Evolutionary conservation across 2,329 filamentous ascomycete genomes (phyloP), one percentile per base, ranked within the genome.

Genomic region (Aspergillus spinulosporus): DNA sequence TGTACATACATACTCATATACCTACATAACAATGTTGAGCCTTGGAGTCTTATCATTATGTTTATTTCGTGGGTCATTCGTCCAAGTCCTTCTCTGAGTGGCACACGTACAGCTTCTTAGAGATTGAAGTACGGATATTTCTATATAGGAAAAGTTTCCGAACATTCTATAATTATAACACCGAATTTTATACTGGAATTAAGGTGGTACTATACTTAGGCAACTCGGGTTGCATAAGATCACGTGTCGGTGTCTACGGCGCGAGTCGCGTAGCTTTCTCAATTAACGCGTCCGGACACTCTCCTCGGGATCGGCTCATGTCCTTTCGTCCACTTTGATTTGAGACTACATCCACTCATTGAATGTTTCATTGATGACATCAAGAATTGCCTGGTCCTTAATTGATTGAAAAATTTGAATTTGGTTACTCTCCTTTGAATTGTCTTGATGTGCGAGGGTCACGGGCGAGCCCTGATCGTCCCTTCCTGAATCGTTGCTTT

Each of bases 1-100:
- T 65, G 63, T 65, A 64, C 56, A 48, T 48, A 52, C 44, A 48
- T 51, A 56, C 48, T 46, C 29, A 54, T 54, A 54, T 21, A 21
- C 37, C 36, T 36, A 53, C 34, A 53, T 52, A 47, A 34, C 52
- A 45, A 34, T 46, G 15, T 44, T 51, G 47, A 51, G 34, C 21
- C 21, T 42, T 53, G 21, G 21, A 21, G 21, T 21, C 21, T 21
- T 21, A 21, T 21, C 21, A 21, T 21, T 21, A 21, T 21, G 21
- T 21, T 21, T 21, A 21, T 21, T 21, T 21, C 21, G 21, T 21
- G 21, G 21, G 21, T 21, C 21, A 21, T 21, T 21, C 21, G 21
- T 21, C 21, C 21, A 21, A 21, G 21, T 21, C 21, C 21, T 21
- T 21, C 21, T 21, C 21, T 21, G 21, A 21, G 21, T 21, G 21